A percentile compares a stretch with the other conserved stretches of the same genome.
Evolutionary conservation across 176 grass and related monocot species (phyloP).

Genomic region (Musa schizocarpa): DNA sequence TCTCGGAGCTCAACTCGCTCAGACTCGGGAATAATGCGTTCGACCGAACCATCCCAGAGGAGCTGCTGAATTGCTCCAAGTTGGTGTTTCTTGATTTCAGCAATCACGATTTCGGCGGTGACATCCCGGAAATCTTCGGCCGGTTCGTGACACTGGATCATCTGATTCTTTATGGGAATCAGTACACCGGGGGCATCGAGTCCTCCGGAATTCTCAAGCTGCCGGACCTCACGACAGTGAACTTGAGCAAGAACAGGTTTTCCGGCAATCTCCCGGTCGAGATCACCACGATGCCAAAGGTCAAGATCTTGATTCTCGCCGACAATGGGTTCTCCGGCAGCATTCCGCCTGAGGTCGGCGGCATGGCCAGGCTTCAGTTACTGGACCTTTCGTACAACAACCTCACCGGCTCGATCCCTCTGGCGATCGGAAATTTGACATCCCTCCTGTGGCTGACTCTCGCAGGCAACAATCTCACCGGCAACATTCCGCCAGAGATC

Average conservation of each 20-base stretch:
- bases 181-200: slow-evolving; percentile 56
- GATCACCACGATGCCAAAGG: slow-evolving; percentile 46
- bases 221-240: slow-evolving; percentile 38
- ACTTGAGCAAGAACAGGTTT: slow-evolving; percentile 70
- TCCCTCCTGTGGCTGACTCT: slow-evolving; percentile 93
- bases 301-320: slow-evolving; percentile 60
- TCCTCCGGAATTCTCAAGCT: slow-evolving; percentile 55
- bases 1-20: slow-evolving; percentile 32
- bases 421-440: slow-evolving; percentile 54
- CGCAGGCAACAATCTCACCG: slow-evolving; percentile 57
- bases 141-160: slow-evolving; percentile 36
- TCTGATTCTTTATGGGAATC: slow-evolving; percentile 55
- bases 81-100: slow-evolving; percentile 72
- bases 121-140: slow-evolving; percentile 56
- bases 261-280: slow-evolving; percentile 34
- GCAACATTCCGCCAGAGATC: slow-evolving; percentile 59
- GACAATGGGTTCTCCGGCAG: slow-evolving; percentile 46
- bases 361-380: slow-evolving; percentile 43
- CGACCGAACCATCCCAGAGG: slow-evolving; percentile 29
- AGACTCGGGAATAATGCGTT: slow-evolving; percentile 58
- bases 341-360: slow-evolving; percentile 50
- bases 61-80: slow-evolving; percentile 44
- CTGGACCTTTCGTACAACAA: slow-evolving; percentile 65
- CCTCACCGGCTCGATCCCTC: slow-evolving; percentile 45
- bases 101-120: slow-evolving; percentile 44